Conservation (phyloP, 352 stramenopile genomes). For the Plasmopara halstedii region DNA sequence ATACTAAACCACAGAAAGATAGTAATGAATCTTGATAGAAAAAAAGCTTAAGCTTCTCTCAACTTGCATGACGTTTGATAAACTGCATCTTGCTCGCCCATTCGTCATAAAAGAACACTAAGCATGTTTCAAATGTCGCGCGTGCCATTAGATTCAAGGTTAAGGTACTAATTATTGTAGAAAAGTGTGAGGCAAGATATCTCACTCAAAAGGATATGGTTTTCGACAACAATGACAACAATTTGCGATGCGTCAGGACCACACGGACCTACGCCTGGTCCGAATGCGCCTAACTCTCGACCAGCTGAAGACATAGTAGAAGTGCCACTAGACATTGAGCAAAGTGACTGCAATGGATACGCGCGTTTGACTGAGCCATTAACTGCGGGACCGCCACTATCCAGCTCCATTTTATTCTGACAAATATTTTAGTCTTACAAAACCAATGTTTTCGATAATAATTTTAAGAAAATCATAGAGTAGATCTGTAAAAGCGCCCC, state of each 20-base stretch:
- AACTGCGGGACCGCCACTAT: slow-evolving; percentile 17
- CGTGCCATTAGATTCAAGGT: slow-evolving; percentile 13
- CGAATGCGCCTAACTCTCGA: slow-evolving; percentile 30
- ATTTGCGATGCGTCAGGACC: slow-evolving; percentile 41
- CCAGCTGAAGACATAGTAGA: neutral
- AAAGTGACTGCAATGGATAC: slow-evolving; percentile 47
- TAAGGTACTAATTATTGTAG: slow-evolving; percentile 15
- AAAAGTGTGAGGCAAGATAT: slow-evolving; percentile 1
- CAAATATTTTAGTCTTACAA: no score
- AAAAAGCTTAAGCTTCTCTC: neutral
- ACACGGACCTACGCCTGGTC: slow-evolving; percentile 50
- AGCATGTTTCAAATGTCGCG: slow-evolving; percentile 37
- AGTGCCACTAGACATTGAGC: neutral
- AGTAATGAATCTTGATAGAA: neutral
- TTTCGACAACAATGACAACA: slow-evolving; percentile 43
- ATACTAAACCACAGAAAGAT: slow-evolving; percentile 30
- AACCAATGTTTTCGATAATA: no score
- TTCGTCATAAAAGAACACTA: slow-evolving; percentile 71
- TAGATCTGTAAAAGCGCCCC: no score
- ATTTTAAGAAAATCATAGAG: no score
- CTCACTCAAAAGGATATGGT: slow-evolving; percentile 31
- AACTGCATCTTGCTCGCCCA: slow-evolving; percentile 56
- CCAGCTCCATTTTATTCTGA: slow-evolving; percentile 22
- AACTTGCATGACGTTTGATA: slow-evolving; percentile 52
- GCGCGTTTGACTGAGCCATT: slow-evolving; percentile 44